Base-by-base conservation (phyloP, 1,284 basidiomycete genomes). In the Trichosporon sp. region DNA sequence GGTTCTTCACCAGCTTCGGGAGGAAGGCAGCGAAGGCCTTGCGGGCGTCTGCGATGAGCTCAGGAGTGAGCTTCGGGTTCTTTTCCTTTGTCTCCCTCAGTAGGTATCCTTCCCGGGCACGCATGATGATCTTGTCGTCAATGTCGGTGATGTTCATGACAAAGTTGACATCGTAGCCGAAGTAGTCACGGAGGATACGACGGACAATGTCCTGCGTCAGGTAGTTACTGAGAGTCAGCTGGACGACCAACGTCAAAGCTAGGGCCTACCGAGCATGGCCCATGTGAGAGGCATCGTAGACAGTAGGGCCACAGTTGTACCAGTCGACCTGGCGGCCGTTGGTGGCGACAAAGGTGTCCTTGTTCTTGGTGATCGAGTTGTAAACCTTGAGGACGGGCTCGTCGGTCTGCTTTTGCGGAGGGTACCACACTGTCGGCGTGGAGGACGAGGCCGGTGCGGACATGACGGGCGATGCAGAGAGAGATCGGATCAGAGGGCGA, bases 61-160 rank as follows among this genome's bases (percentile, higher is more conserved):
- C 69, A 38, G 77, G 68, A 0, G 80, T 77, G 64, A 84, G 73
- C 21, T 76, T 68, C 4, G 80, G 72, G 66, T 80, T 79, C 44
- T 79, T 72, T n/a, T 73, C 72, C 62, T 77, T 76, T 11, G 78
- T 77, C 74, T 74, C 70, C 5, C 70, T 64, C 29, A 97, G 83
- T 13, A 98, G 88, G 79, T 95, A 87, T 62, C 89, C 90, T 84
- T 96, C 92, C 42, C 95, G 89, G 11, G 94, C 93, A 32, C 93
- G 89, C 64, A 92, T 81, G 76, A 97, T 97, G 79, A 97, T 97
- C 88, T 99, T 99, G 87, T 99, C 97, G 80, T 99, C 97, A 74
- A 99, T 97, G 83, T 99, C 97, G 4, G 97, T 99, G 77, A 99
- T 90, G 84, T 99, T 99, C 95, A 98, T 98, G 68, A 99, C 96